A percentile compares a stretch with the other conserved stretches of the same genome.
Conservation (phyloP, 306 rosid species). For the Pyrus bretschneideri region DNA sequence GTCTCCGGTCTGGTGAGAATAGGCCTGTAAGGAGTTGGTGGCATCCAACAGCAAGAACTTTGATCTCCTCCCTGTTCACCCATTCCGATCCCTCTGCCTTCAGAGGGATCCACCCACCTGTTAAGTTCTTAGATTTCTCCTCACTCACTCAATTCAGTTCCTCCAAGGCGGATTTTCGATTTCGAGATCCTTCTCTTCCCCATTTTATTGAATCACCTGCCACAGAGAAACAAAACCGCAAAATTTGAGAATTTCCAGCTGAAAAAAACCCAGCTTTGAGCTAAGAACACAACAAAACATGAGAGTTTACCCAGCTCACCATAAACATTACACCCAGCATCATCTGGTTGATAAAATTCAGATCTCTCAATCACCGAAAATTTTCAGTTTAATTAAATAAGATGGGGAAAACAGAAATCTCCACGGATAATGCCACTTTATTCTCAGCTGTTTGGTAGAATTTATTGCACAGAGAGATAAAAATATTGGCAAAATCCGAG, state of each 20-base stretch:
- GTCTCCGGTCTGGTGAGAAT: background rate
- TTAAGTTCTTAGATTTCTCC: background rate
- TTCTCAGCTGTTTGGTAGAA: constrained; percentile 3
- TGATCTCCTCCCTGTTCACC: background rate
- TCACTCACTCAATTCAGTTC: background rate
- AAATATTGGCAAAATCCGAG: background rate
- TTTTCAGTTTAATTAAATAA: background rate
- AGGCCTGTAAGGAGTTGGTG: constrained; percentile 12
- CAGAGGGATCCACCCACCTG: background rate
- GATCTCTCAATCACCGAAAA: constrained; percentile 8
- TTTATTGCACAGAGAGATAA: background rate
- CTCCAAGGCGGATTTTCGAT: background rate
- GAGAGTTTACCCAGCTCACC: background rate
- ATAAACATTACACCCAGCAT: background rate
- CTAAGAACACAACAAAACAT: background rate
- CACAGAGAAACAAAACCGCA: background rate
- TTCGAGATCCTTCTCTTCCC: background rate
- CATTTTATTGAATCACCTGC: constrained; percentile 4
- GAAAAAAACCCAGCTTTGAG: background rate
- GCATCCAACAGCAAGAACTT: background rate
- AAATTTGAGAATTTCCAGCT: background rate
- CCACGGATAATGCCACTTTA: constrained; percentile 19
- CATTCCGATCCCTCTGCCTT: constrained; percentile 10
- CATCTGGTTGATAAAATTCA: constrained; percentile 5
- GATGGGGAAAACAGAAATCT: constrained; percentile 5